phyloP scores from a whole-genome alignment of 345 rosid species.

The Syzygium aromaticum region DNA sequence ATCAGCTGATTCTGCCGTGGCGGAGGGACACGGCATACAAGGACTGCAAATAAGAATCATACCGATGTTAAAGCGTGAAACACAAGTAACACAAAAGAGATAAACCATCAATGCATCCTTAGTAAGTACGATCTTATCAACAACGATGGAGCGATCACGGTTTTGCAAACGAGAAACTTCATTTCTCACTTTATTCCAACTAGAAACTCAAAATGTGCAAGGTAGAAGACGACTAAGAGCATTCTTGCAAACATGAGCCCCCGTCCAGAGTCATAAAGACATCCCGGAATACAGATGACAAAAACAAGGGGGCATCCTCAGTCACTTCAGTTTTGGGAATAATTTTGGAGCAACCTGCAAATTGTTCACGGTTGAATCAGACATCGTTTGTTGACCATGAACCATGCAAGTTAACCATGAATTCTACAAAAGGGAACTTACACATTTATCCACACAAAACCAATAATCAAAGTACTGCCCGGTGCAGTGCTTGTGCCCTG shows the following conservation, averaged over 20 bases:
- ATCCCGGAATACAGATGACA: background rate
- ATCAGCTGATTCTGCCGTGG: background rate
- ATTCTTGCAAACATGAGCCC: background rate
- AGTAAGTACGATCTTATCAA: background rate
- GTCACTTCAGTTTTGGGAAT: constrained; percentile 49
- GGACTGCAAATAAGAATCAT: background rate
- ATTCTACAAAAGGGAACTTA: constrained; percentile 20
- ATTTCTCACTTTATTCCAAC: background rate
- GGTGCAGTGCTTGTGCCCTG: constrained; percentile 89
- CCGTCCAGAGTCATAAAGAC: background rate
- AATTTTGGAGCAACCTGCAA: constrained; percentile 61
- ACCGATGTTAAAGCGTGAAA: background rate
- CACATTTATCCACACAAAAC: constrained; percentile 77
- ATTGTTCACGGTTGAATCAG: background rate
- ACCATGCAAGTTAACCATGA: background rate
- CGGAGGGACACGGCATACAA: background rate
- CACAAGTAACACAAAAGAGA: background rate
- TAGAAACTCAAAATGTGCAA: background rate
- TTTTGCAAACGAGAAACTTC: background rate
- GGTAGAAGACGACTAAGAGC: background rate
- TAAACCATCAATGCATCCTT: background rate
- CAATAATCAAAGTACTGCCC: constrained; percentile 87
- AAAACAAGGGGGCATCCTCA: background rate
- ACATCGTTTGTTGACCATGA: background rate
- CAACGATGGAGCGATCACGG: background rate